These are phyloP conservation scores for Populus ilicifolia DNA, from an alignment of 345 rosid species.

Conservation along the genomic window DNA sequence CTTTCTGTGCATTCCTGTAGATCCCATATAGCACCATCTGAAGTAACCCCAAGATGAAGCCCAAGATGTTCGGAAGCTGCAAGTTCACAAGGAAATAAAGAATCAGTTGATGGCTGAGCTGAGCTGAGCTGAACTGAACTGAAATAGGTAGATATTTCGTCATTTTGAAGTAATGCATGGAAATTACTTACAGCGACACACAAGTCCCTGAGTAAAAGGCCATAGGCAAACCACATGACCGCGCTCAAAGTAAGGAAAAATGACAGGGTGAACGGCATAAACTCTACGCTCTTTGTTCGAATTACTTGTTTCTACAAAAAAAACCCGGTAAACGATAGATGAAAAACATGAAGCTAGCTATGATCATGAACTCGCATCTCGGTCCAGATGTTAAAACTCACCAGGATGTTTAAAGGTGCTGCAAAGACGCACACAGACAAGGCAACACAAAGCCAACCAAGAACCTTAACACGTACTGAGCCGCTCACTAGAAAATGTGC, in stretches of 20 bases:
- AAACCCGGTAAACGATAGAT: not conserved
- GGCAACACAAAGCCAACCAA: slow-evolving; percentile 84
- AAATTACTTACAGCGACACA: slow-evolving; percentile 66
- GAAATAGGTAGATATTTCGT: not conserved
- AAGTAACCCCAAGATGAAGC: slow-evolving; percentile 60
- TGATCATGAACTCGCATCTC: not conserved
- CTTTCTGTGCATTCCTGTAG: slow-evolving; percentile 41
- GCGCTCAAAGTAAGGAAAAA: slow-evolving; percentile 82
- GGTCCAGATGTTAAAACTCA: slow-evolving; percentile 15
- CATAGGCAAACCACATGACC: slow-evolving; percentile 75
- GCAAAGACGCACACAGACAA: slow-evolving; percentile 71
- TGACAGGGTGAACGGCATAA: slow-evolving; percentile 84
- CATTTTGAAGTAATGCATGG: not conserved
- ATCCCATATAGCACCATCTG: slow-evolving; percentile 65
- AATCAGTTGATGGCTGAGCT: not conserved
- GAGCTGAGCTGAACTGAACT: not conserved
- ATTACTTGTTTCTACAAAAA: slow-evolving; percentile 58
- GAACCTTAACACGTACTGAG: slow-evolving; percentile 27
- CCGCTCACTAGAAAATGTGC: slow-evolving; percentile 35
- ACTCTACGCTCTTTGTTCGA: slow-evolving; percentile 77
- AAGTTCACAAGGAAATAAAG: not conserved
- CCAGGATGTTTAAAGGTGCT: slow-evolving; percentile 74
- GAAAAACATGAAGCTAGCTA: not conserved
- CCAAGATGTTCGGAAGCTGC: slow-evolving; percentile 74
- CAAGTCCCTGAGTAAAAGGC: slow-evolving; percentile 49